phyloP scores from a whole-genome alignment of 129 eudicot genomes.

The Scalesia atractyloides region DNA sequence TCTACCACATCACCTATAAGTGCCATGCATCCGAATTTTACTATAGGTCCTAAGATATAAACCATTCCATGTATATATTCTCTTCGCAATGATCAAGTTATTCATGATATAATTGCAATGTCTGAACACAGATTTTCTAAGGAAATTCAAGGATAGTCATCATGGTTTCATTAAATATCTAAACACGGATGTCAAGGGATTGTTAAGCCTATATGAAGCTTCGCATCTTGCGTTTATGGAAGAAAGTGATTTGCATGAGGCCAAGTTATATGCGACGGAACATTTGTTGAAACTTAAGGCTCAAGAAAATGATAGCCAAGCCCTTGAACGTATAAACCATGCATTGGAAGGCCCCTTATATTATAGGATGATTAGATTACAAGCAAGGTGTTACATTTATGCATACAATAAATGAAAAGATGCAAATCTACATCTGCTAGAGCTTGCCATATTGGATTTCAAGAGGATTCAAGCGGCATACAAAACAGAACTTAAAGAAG shows the following conservation, averaged over 20 bases:
- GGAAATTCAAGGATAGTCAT: slow-evolving; percentile 25
- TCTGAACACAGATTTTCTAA: slow-evolving; percentile 28
- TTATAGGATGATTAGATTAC: slow-evolving; percentile 20
- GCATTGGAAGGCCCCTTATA: slow-evolving; percentile 35
- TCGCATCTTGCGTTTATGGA: slow-evolving; percentile 33
- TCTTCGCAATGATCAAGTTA: background rate
- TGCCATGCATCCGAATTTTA: too few species aligned
- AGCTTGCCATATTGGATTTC: slow-evolving; percentile 41
- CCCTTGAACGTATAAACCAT: slow-evolving; percentile 5
- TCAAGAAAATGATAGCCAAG: background rate
- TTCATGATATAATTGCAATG: background rate
- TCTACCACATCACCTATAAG: too few species aligned
- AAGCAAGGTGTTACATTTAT: slow-evolving; percentile 36
- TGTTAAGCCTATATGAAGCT: slow-evolving; percentile 43
- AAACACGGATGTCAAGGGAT: slow-evolving; percentile 23
- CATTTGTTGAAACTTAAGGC: slow-evolving; percentile 8
- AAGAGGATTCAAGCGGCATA: slow-evolving; percentile 27
- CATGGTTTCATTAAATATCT: slow-evolving; percentile 24
- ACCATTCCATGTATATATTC: background rate
- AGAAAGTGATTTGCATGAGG: slow-evolving; percentile 36
- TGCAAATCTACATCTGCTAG: slow-evolving; percentile 19
- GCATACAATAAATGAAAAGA: slow-evolving; percentile 20
- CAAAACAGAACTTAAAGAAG: slow-evolving; percentile 33
- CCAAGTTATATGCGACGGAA: slow-evolving; percentile 15
- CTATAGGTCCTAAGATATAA: too few species aligned